Conservation (phyloP, 2,329 filamentous ascomycete species). For the Xylaria sp. region DNA sequence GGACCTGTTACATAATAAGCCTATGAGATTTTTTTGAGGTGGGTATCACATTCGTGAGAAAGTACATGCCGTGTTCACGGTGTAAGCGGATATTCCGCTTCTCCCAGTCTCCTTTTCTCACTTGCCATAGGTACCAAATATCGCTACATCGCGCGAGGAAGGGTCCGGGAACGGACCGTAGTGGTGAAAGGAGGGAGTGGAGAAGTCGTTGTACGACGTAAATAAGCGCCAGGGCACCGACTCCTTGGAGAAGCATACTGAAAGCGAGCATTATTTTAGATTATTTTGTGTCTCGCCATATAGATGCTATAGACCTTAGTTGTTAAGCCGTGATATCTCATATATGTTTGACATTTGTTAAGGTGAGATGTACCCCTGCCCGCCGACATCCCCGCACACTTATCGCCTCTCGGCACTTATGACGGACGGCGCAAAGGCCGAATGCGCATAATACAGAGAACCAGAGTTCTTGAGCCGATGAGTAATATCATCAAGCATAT, state of each 20-base stretch:
- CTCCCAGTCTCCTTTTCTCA: slow-evolving; percentile 13
- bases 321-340: not conserved
- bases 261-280: not conserved
- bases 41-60: too few relatives aligned
- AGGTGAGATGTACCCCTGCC: not conserved
- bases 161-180: slow-evolving; percentile 19
- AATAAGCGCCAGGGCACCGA: not conserved
- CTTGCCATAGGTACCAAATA: slow-evolving; percentile 19
- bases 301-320: not conserved
- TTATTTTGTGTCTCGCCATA: not conserved
- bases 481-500: too few relatives aligned
- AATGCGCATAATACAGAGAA: not conserved
- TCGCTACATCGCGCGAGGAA: slow-evolving; percentile 22
- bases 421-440: not conserved
- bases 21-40: not conserved
- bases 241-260: not conserved
- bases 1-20: slow-evolving; percentile 32
- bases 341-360: not conserved
- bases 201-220: slow-evolving; percentile 3
- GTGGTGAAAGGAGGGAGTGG: slow-evolving; percentile 6
- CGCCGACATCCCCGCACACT: not conserved
- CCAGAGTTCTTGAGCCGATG: not conserved
- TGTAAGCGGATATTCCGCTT: slow-evolving; percentile 15
- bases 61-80: slow-evolving; percentile 10
- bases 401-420: not conserved